Conservation (phyloP, 2,329 filamentous ascomycete genomes). For the Verticillium albo-atrum region DNA sequence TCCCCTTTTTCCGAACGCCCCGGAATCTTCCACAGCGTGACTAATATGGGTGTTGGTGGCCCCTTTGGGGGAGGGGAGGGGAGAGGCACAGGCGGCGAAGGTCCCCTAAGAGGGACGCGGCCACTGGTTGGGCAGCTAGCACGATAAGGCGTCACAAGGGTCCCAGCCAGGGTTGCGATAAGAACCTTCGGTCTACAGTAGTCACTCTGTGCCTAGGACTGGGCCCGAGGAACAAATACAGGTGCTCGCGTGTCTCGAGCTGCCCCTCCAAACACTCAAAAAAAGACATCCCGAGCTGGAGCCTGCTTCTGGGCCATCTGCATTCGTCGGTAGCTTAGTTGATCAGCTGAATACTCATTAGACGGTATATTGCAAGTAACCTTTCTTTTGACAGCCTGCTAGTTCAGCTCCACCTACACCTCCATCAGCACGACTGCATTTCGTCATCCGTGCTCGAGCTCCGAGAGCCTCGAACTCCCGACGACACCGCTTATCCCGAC, state of each 20-base stretch:
- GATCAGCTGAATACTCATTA: not conserved
- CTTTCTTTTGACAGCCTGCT: not conserved
- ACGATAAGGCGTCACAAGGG: constrained; percentile 5
- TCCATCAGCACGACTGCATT: constrained; percentile 7
- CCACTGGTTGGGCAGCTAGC: not conserved
- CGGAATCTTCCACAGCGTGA: not conserved
- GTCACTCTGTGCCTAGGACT: constrained; percentile 5
- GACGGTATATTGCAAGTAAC: not conserved
- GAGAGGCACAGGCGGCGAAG: too few relatives aligned
- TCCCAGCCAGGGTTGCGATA: constrained; percentile 4
- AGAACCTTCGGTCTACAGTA: constrained; percentile 3
- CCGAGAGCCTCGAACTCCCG: constrained; percentile 1
- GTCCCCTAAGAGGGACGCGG: not conserved
- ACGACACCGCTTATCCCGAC: not conserved
- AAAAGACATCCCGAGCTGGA: not conserved
- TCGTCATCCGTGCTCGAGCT: constrained; percentile 5
- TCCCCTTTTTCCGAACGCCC: not conserved
- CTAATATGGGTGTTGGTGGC: too few relatives aligned
- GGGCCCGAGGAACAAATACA: not conserved
- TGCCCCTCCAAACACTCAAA: constrained; percentile 10
- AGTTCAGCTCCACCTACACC: not conserved
- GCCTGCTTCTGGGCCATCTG: not conserved
- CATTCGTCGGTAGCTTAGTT: not conserved
- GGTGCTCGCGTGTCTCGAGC: constrained; percentile 1
- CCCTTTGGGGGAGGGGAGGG: too few relatives aligned